These are phyloP conservation scores for Monosporascus sp. DNA, from an alignment of 2,329 filamentous ascomycete genomes.

Conservation along the genomic window DNA sequence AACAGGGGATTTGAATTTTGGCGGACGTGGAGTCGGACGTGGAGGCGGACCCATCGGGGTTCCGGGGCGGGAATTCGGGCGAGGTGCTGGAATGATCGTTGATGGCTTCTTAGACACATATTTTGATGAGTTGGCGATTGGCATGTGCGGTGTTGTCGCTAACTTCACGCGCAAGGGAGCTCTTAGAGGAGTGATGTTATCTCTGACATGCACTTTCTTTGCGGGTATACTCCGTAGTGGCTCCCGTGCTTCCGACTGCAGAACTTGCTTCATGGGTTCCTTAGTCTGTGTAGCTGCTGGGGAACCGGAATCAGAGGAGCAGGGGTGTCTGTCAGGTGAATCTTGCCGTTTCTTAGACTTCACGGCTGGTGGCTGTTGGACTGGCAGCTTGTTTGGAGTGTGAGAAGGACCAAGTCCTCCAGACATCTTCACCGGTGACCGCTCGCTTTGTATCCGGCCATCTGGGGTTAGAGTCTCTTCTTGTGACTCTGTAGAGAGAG, in stretches of 20 bases:
- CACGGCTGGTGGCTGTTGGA: background rate
- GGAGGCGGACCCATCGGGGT: slow-evolving; percentile 21
- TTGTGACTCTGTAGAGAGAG: background rate
- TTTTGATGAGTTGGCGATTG: background rate
- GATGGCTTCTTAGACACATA: background rate
- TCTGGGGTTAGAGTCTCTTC: background rate
- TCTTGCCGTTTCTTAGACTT: background rate
- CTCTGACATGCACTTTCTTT: slow-evolving; percentile 6
- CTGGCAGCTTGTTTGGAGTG: background rate
- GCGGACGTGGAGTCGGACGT: slow-evolving; percentile 18
- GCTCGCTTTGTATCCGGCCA: background rate
- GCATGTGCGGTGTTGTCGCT: background rate
- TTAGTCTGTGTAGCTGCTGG: background rate
- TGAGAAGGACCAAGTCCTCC: background rate
- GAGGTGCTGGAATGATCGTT: slow-evolving; percentile 3
- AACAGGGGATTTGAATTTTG: slow-evolving; percentile 18
- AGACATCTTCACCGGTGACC: background rate
- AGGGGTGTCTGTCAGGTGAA: too few species aligned
- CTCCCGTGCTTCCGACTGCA: slow-evolving; percentile 2
- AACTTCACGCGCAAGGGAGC: background rate
- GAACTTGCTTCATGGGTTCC: slow-evolving; percentile 6
- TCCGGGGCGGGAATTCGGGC: slow-evolving; percentile 10
- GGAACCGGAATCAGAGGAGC: background rate
- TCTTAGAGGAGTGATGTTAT: background rate
- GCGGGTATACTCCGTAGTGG: slow-evolving; percentile 7